Conservation (phyloP, 2,329 filamentous ascomycete species). For the Aspergillus sp. region DNA sequence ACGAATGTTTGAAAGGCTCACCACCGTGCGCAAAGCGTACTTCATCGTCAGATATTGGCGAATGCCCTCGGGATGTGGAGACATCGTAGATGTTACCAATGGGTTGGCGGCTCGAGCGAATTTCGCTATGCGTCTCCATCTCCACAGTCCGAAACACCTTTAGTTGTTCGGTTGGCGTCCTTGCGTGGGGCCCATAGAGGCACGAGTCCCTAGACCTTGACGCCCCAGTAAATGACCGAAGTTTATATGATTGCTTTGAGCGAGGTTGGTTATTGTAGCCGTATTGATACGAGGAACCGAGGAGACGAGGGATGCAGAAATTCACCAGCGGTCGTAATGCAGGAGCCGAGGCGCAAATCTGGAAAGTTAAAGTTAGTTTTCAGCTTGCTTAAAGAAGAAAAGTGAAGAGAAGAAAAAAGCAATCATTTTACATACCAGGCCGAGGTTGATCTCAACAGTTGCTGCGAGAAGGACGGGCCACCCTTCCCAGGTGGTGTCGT, state of each 20-base stretch:
- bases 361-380: neutral
- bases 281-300: slow-evolving; percentile 27
- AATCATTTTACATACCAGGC: slow-evolving; percentile 28
- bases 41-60: slow-evolving; percentile 12
- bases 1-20: slow-evolving; percentile 19
- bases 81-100: slow-evolving; percentile 19
- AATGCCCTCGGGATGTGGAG: slow-evolving; percentile 15
- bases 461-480: slow-evolving; percentile 35
- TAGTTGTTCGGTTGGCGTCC: slow-evolving; percentile 21
- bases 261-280: slow-evolving; percentile 18
- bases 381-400: neutral
- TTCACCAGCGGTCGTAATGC: slow-evolving; percentile 36
- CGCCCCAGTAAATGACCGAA: slow-evolving; percentile 21
- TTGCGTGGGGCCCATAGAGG: slow-evolving; percentile 18
- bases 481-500: slow-evolving; percentile 35
- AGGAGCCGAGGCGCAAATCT: slow-evolving; percentile 40
- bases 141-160: slow-evolving; percentile 37
- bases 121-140: slow-evolving; percentile 34
- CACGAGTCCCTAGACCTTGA: slow-evolving; percentile 21
- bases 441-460: slow-evolving; percentile 34
- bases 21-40: slow-evolving; percentile 21
- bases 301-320: slow-evolving; percentile 32
- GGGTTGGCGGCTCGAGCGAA: slow-evolving; percentile 15
- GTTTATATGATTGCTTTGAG: slow-evolving; percentile 16
- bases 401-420: neutral